Conservation (phyloP, 192 early-diverging fungal species). For the Mortierella claussenii region DNA sequence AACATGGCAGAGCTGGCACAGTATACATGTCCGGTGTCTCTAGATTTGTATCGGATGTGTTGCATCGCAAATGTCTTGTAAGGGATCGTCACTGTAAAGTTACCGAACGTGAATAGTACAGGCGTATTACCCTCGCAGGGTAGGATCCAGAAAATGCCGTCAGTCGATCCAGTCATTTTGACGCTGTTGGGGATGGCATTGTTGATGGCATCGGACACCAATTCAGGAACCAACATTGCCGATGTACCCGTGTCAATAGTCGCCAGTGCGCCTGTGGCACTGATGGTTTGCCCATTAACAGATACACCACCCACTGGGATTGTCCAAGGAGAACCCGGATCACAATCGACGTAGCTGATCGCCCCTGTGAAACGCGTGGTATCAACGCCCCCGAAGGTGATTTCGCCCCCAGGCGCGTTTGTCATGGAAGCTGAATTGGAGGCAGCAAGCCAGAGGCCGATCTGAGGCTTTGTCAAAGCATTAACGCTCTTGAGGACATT, state of each 20-base stretch:
- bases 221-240: conserved; percentile 57
- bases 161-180: neutral
- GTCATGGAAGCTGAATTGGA: too few relatives aligned
- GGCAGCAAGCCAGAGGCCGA: conserved; percentile 23
- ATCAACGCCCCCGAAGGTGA: conserved; percentile 43
- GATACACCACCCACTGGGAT: conserved; percentile 27
- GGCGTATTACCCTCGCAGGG: conserved; percentile 42
- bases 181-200: conserved; percentile 50
- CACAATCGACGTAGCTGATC: conserved; percentile 30
- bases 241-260: conserved; percentile 72
- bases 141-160: conserved; percentile 36
- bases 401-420: conserved; percentile 26
- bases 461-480: conserved; percentile 6
- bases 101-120: conserved; percentile 40
- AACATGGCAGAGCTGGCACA: conserved; percentile 44
- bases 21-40: conserved; percentile 3
- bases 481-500: conserved; percentile 23
- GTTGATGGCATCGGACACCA: conserved; percentile 53
- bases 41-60: conserved; percentile 11
- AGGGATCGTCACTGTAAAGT: conserved; percentile 20
- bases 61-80: conserved; percentile 47
- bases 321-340: conserved; percentile 28
- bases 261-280: conserved; percentile 6
- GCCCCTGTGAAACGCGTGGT: conserved; percentile 14
- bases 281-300: conserved; percentile 17